Evolutionary conservation across 1,284 basidiomycete genomes (phyloP), one percentile per base, ranked within the genome.

Genomic region (Sporisorium sorghi): DNA sequence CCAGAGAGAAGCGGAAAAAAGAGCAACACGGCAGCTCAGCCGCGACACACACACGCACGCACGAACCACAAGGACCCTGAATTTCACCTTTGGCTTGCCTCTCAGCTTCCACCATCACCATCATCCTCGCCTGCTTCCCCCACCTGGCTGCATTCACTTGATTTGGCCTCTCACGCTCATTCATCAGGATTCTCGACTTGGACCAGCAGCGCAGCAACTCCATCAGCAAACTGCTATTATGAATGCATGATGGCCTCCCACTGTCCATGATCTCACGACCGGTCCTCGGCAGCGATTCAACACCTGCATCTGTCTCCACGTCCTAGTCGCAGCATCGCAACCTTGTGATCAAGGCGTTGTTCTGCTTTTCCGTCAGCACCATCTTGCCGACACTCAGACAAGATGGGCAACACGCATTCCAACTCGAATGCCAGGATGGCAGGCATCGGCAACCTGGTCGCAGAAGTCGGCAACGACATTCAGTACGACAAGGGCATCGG

Each of bases 401-500:
- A 19, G 23, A 79, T 79, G 77, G 77, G 77, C 14, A 77, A 79
- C 54, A 72, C 77, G 23, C 69, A 68, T 52, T 76, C 73, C 42
- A 75, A 64, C 49, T 50, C 67, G 14, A 69, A 57, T 42, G 65
- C 72, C 35, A 56, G 76, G 5, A 54, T 78, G 57, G 73, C 76
- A 2, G 76, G 79, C 49, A 64, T 81, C 50, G 67, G 69, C 54
- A 80, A 75, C 52, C 72, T 81, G 14, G 67, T 82, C 35, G 71
- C 69, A 11, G 80, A 82, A 57, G 61, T 80, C 10, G 80, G 78
- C 50, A 67, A 72, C 51, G 79, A 82, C 44, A 73, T 82, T 37
- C 80, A 82, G 50, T 82, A 82, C 50, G 80, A 82, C 55, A 72
- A 72, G 53, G 77, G 92, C 84, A 87, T 95, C 83, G 94, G 91